Evolutionary conservation across 2,329 filamentous ascomycete species (phyloP), one percentile per base, ranked within the genome.

Genomic region (Aspergillus nomiae): DNA sequence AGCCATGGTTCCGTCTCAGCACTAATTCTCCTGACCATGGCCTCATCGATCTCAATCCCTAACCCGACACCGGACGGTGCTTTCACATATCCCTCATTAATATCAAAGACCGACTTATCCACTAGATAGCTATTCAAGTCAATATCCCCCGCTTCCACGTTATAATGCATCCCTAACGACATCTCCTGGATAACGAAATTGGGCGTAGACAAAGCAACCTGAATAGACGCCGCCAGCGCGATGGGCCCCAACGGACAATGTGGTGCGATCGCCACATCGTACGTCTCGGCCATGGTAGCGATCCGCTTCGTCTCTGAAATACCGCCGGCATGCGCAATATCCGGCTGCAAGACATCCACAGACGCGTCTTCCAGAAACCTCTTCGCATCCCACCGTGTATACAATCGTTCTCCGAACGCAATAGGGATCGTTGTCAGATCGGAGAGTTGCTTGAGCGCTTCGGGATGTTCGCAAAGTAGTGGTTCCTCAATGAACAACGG

Each of bases 161-260:
- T 92, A 72, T 94, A 94, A 73, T 94, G 91, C 71, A 94, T 94
- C 0, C 90, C 91, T 28, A 92, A 72, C 46, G 87, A 89, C 91
- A 92, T 92, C 74, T 93, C 90, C 70, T 92, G 87, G 36, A 93
- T 92, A 0, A 85, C 86, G 73, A 90, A 92, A 74, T 90, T 93
- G n/a, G 83, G 83, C 21, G 80, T 86, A 4, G 78, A 81, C 26
- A 85, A 80, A 19, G 86, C 88, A 1, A 92, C 85, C 63, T 92
- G 90, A 41, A 92, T 81, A 60, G 84, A 88, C 0, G 90, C 90
- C 0, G 90, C 90, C 19, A 92, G 80, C 0, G 90, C 89, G 56
- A 93, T 89, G 0, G 90, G 90, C 0, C 90, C 90, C 0, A 92
- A 76, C 0, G 90, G 90, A 67, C 89, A 92, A 69, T 92, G 90